Conservation (phyloP, 768 basidiomycete genomes). For the Glaciozyma antarctica region DNA sequence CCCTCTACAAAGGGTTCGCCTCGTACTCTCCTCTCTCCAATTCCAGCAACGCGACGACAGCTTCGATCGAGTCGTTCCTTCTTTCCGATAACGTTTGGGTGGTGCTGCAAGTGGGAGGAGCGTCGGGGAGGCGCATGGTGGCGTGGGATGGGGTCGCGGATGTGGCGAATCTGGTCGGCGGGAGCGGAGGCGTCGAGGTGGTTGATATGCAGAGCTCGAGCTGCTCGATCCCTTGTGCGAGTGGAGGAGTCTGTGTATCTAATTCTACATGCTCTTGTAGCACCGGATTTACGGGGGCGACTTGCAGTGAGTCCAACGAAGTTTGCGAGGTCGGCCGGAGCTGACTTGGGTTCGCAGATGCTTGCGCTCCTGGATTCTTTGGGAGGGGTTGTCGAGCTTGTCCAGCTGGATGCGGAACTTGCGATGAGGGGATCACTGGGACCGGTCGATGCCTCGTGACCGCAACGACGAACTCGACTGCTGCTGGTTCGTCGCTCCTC, state of each 20-base stretch:
- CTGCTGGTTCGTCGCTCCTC: conserved; percentile 15
- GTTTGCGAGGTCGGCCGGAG: background rate
- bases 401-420: conserved; percentile 56
- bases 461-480: conserved; percentile 42
- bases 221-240: conserved; percentile 67
- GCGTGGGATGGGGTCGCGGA: conserved; percentile 75
- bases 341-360: conserved; percentile 42
- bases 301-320: conserved; percentile 45
- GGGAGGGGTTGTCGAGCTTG: conserved; percentile 63
- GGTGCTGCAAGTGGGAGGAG: conserved; percentile 13
- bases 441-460: conserved; percentile 58
- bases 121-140: conserved; percentile 50
- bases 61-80: conserved; percentile 2
- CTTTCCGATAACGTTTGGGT: conserved; percentile 18
- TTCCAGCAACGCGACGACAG: conserved; percentile 5
- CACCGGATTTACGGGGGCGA: conserved; percentile 62
- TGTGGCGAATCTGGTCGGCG: conserved; percentile 55
- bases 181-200: conserved; percentile 49
- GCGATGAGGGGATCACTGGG: conserved; percentile 71
- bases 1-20: conserved; percentile 58
- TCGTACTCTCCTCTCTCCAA: conserved; percentile 54
- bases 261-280: conserved; percentile 64
- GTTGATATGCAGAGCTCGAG: conserved; percentile 61
- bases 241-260: conserved; percentile 60
- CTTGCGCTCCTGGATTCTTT: conserved; percentile 64